Conservation (phyloP, 2,329 filamentous ascomycete species). For the Mycosphaerella sp. region DNA sequence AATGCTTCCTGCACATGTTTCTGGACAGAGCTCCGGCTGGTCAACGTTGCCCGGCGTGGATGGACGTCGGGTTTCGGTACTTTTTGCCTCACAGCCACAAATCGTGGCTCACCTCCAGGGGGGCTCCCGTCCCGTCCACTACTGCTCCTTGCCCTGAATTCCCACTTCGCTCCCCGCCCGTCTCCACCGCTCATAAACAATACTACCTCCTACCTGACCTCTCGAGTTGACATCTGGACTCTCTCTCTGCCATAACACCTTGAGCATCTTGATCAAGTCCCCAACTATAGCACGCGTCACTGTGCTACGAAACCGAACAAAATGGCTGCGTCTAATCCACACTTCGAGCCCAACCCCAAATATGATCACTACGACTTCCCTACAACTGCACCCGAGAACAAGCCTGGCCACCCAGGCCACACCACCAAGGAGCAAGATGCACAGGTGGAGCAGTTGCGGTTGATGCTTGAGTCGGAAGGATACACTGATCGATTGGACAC, state of each 20-base stretch:
- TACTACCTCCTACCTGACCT: neutral
- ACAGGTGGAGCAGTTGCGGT: conserved; percentile 76
- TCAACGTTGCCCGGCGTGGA: too few relatives aligned
- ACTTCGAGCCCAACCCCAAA: conserved; percentile 65
- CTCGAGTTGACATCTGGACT: too few relatives aligned
- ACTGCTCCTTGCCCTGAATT: too few relatives aligned
- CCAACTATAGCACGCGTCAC: neutral
- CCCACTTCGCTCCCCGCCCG: neutral
- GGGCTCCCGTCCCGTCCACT: too few relatives aligned
- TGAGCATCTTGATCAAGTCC: too few relatives aligned
- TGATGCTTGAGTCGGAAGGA: conserved; percentile 75
- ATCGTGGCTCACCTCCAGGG: too few relatives aligned
- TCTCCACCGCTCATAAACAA: neutral
- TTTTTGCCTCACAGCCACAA: neutral
- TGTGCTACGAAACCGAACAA: conserved; percentile 4
- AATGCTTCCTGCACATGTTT: neutral
- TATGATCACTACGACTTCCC: conserved; percentile 97
- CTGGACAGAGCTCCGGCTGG: neutral
- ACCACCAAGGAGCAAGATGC: conserved; percentile 83
- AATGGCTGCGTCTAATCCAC: conserved; percentile 31
- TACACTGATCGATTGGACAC: conserved; percentile 84
- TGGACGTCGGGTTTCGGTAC: neutral
- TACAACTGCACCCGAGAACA: conserved; percentile 61
- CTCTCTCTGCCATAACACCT: too few relatives aligned
- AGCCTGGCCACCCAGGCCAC: conserved; percentile 78